Evolutionary conservation across 2,329 filamentous ascomycete species (phyloP).

Genomic region (Botrytis tulipae): DNA sequence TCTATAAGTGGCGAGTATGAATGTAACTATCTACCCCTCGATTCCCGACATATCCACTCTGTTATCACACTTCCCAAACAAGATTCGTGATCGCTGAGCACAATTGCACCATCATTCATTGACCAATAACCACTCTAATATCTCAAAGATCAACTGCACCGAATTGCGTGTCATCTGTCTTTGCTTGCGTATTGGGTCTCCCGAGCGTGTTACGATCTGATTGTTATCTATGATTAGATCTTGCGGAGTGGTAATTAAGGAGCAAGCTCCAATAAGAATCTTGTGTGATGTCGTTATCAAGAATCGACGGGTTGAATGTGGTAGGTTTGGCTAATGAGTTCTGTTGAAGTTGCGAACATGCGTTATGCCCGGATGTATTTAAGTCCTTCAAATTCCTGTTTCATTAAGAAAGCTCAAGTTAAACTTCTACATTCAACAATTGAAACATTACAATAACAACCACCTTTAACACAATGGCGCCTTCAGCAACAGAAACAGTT

Average conservation of each 20-base stretch:
- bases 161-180: constrained; percentile 1
- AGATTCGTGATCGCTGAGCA: constrained; percentile 16
- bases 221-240: not conserved
- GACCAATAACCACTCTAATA: constrained; percentile 14
- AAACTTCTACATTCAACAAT: not conserved
- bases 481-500: constrained; percentile 34
- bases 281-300: constrained; percentile 16
- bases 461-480: constrained; percentile 30
- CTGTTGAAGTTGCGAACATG: not conserved
- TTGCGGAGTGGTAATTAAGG: not conserved
- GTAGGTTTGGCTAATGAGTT: constrained; percentile 5
- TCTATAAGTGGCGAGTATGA: not conserved
- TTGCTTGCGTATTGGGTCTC: constrained; percentile 5
- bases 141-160: constrained; percentile 4
- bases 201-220: not conserved
- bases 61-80: not conserved
- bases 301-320: constrained; percentile 10
- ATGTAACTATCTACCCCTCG: not conserved
- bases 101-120: constrained; percentile 19
- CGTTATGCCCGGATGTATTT: not conserved
- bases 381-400: not conserved
- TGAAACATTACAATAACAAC: not conserved
- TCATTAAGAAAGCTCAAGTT: not conserved
- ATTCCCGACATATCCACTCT: constrained; percentile 2
- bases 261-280: constrained; percentile 11